phyloP scores from a whole-genome alignment of 1,284 basidiomycete species.

The Ustilago crameri region DNA sequence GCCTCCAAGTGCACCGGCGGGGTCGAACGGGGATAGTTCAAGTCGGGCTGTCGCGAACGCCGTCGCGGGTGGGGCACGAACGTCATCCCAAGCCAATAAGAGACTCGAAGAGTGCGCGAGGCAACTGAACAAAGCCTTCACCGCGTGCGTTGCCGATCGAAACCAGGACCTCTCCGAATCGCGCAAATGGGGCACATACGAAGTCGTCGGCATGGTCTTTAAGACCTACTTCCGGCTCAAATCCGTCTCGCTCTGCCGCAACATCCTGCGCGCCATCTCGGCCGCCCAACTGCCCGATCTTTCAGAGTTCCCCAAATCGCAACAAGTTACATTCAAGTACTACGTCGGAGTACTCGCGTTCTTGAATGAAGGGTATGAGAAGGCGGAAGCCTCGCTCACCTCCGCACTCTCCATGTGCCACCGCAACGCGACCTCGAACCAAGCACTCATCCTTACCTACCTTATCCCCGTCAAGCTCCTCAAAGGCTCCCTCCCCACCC shows the following conservation, averaged over 20 bases:
- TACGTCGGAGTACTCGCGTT: slow-evolving; percentile 94
- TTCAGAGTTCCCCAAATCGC: slow-evolving; percentile 79
- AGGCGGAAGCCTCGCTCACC: slow-evolving; percentile 82
- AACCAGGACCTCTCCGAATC: slow-evolving; percentile 74
- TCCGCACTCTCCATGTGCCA: slow-evolving; percentile 85
- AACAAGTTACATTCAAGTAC: slow-evolving; percentile 83
- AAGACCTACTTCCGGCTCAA: slow-evolving; percentile 96
- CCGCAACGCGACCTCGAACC: slow-evolving; percentile 76
- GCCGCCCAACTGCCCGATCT: slow-evolving; percentile 88
- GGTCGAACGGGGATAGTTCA: not conserved
- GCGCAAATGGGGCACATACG: slow-evolving; percentile 93
- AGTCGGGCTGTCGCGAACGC: slow-evolving; percentile 9
- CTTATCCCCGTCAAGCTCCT: slow-evolving; percentile 88
- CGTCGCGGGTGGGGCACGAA: slow-evolving; percentile 10
- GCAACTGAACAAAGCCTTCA: slow-evolving; percentile 89
- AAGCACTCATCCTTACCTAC: slow-evolving; percentile 87
- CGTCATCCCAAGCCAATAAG: slow-evolving; percentile 66
- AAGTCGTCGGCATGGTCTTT: slow-evolving; percentile 88
- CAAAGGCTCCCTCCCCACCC: slow-evolving; percentile 82
- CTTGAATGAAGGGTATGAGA: slow-evolving; percentile 83
- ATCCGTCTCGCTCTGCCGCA: slow-evolving; percentile 88
- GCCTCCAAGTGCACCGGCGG: not conserved
- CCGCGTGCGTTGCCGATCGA: slow-evolving; percentile 87
- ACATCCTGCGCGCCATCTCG: slow-evolving; percentile 86
- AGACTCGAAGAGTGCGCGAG: slow-evolving; percentile 90